These are phyloP conservation scores for Epichloe glyceriae DNA, from an alignment of 2,329 filamentous ascomycete species.

Conservation along the genomic window DNA sequence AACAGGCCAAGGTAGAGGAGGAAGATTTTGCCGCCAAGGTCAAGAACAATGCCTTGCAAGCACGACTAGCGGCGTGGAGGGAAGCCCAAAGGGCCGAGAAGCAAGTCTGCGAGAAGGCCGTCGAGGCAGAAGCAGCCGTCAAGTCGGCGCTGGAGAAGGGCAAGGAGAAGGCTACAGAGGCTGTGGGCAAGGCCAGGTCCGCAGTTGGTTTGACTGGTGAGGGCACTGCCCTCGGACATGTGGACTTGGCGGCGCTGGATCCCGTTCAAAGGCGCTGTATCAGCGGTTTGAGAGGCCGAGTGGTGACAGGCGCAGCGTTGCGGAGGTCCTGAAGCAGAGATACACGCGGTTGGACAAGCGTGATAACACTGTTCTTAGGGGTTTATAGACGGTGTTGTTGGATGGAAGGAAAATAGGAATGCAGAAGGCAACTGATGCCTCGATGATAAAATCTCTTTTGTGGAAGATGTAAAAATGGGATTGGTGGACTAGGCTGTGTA, in stretches of 20 bases:
- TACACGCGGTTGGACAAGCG: constrained; percentile 36
- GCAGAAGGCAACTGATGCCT: not conserved
- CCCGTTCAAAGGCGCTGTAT: constrained; percentile 36
- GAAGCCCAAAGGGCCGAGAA: constrained; percentile 11
- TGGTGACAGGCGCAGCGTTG: constrained; percentile 33
- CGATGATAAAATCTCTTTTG: not conserved
- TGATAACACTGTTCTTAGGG: constrained; percentile 31
- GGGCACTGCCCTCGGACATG: constrained; percentile 8
- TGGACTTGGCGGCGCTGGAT: constrained; percentile 12
- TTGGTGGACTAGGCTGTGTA: not conserved
- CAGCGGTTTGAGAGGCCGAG: constrained; percentile 36
- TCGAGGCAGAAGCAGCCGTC: constrained; percentile 24
- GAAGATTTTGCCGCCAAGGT: constrained; percentile 15
- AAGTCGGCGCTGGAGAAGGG: constrained; percentile 27
- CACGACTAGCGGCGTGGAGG: constrained; percentile 13
- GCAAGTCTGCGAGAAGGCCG: constrained; percentile 15
- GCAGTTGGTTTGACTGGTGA: constrained; percentile 19
- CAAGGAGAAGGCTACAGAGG: constrained; percentile 28
- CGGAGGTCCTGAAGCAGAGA: constrained; percentile 40
- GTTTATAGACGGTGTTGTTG: constrained; percentile 15
- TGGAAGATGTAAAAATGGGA: not conserved
- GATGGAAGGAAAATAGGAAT: not conserved
- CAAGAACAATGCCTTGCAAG: constrained; percentile 16
- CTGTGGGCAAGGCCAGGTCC: constrained; percentile 24
- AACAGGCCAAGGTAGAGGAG: constrained; percentile 16